Base-by-base conservation (phyloP, 2,329 filamentous ascomycete species). In the Microdochium trichocladiopsis region DNA sequence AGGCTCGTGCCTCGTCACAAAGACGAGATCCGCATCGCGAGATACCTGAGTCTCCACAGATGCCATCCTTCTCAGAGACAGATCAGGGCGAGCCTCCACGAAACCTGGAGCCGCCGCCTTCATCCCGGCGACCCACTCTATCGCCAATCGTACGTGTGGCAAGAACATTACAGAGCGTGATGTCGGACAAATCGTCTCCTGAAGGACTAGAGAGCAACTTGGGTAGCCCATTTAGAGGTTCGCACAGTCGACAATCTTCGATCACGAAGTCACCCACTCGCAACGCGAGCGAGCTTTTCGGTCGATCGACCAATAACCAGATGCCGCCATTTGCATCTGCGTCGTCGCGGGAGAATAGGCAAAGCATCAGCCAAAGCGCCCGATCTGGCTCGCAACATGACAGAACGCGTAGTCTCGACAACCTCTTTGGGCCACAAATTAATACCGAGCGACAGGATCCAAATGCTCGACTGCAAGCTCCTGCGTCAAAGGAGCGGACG, bases 81-180 rank as follows among this genome's bases (percentile, higher is more conserved):
- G 21, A 18, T 18, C 41, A 21, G 18, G 41, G 18, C 16, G 50
- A 47, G 24, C 36, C 21, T 14, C 31, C 37, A 21, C 50, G 36
- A 6, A 37, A 25, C 10, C 31, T 52, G 25, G 51, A 49, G 24
- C 22, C 48, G n/a, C 41, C 41, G 18, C 16, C 41, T 22, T 45
- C 41, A 8, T 16, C 41, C 63, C 37, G 64, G 61, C 2, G 77
- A 9, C 75, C 76, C 24, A 70, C 68, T 5, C 66, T 84, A 0
- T 82, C 79, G 4, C 79, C 80, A 2, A 82, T 82, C 33, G 75
- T 83, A n/a, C 72, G 79, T 47, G 80, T 74, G 24, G 80, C 79
- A 2, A 71, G 77, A 48, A 78, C 74, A 25, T 64, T 84, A 14
- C 80, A 83, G 59, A 79, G 73, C 53, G 76, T 83, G 36, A 79